phyloP scores from a whole-genome alignment of 495 filamentous ascomycete species.

The Penicillium coffeae region DNA sequence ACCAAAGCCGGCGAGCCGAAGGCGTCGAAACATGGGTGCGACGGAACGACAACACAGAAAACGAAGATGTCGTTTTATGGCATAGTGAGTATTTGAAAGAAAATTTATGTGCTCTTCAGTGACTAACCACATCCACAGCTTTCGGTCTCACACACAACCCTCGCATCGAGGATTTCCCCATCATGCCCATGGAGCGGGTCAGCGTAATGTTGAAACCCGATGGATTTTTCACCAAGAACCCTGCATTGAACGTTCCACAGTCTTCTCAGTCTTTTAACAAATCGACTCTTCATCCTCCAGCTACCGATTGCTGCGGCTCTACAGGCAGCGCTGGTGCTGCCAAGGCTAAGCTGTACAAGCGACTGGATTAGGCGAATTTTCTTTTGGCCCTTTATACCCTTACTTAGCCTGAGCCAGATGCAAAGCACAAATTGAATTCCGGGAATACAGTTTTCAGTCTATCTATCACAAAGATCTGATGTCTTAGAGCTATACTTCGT shows the following conservation, averaged over 20 bases:
- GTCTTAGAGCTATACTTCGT: too few species aligned
- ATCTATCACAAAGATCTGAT: too few species aligned
- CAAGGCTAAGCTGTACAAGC: constrained; percentile 39
- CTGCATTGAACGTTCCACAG: constrained; percentile 68
- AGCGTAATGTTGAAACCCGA: constrained; percentile 66
- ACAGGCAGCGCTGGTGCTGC: constrained; percentile 15
- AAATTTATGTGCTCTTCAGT: background rate
- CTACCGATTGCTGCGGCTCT: constrained; percentile 18
- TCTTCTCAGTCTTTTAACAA: constrained; percentile 40
- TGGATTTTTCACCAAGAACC: constrained; percentile 73
- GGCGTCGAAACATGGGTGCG: constrained; percentile 54
- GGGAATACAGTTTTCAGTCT: too few species aligned
- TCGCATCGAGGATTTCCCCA: constrained; percentile 58
- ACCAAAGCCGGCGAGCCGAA: constrained; percentile 66
- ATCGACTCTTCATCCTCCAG: constrained; percentile 33
- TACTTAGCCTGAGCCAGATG: too few species aligned
- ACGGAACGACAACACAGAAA: constrained; percentile 47
- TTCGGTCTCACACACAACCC: constrained; percentile 62
- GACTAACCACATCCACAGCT: constrained; percentile 24
- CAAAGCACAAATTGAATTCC: too few species aligned
- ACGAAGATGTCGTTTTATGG: constrained; percentile 57
- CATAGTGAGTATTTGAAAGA: constrained; percentile 32
- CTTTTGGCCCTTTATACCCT: background rate
- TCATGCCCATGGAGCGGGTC: constrained; percentile 61
- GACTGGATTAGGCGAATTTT: constrained; percentile 23